Evolutionary conservation across 306 rosid species (phyloP), one percentile per base, ranked within the genome.

Genomic region (Acacia crassicarpa): DNA sequence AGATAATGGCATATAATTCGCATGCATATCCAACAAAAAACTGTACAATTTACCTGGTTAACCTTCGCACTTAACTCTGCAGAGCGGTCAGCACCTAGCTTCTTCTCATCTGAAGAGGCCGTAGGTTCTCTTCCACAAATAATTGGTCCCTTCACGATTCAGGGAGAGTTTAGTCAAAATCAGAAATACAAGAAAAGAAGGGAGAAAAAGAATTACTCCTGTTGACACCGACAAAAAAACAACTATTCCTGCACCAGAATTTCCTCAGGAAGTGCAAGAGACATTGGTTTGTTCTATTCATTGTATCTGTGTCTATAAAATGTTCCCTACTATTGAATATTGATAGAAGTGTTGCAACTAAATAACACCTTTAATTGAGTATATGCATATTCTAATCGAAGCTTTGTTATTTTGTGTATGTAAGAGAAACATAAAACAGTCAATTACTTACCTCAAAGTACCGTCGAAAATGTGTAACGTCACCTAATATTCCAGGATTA

Each of bases 81-180:
- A 43, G 97, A 86, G 71, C 98, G 98, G 79, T 93, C 93, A 76
- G 82, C 85, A 68, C 99, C 89, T 70, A 95, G 89, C 88, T 84
- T 93, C 94, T 90, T 93, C 85, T 93, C 98, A 84, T 91, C 97
- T 65, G 85, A 85, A 33, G 88, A 81, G 72, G 95, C 91, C 80
- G 88, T 85, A 68, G 99, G 99, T 89, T 95, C 99, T 86, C 99
- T 94, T 86, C 99, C 99, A 53, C 93, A 86, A 73, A 95, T 91
- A 82, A 93, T 95, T 0, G 98, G 99, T 16, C 95, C 92, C 99
- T 95, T 85, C 80, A 88, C 30, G 67, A 79, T 70, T 67, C 75
- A 88, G 32, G 67, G 59, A 72, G 78, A 66, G 32, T 78, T 74
- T 51, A 76, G 67, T 84, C 76, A 72, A 81, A 84, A 81, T 30